Percentiles rank a stretch among this genome's conserved stretches.
phyloP scores from a whole-genome alignment of 148 eudicot species.

The Nyssa sinensis region DNA sequence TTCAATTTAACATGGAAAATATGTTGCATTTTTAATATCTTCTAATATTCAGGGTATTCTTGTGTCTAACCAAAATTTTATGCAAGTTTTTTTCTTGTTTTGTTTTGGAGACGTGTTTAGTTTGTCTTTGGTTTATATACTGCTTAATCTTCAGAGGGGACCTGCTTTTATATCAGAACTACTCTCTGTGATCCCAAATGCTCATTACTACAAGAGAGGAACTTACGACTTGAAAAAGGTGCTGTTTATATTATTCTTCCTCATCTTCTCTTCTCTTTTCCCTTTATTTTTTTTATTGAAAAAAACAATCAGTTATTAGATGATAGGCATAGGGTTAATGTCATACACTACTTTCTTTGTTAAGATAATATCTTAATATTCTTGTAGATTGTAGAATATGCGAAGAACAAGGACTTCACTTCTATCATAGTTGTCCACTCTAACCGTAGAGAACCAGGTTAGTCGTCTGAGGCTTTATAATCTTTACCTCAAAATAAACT shows the following conservation, averaged over 20 bases:
- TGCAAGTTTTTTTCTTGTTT: not conserved
- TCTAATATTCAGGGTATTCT: not conserved
- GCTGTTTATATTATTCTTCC: not conserved
- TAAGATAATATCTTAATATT: not conserved
- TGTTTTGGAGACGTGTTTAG: conserved; percentile 1
- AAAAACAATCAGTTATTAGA: not conserved
- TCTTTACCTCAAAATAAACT: not conserved
- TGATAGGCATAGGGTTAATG: not conserved
- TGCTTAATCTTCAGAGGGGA: conserved; percentile 60
- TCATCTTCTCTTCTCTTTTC: not conserved
- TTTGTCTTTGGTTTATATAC: not conserved
- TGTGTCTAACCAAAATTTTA: conserved; percentile 2
- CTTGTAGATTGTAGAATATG: conserved; percentile 79
- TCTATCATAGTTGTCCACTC: conserved; percentile 86
- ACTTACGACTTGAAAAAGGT: conserved; percentile 92
- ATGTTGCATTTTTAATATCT: not conserved
- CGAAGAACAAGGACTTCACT: conserved; percentile 77
- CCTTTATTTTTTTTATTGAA: too few species aligned
- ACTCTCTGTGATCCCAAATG: conserved; percentile 76
- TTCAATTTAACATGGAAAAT: not conserved
- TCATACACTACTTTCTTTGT: conserved; percentile 1
- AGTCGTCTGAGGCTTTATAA: conserved; percentile 1
- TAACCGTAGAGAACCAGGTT: conserved; percentile 93
- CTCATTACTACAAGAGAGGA: conserved; percentile 83
- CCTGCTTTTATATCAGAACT: conserved; percentile 82